Evolutionary conservation across 2,329 filamentous ascomycete genomes (phyloP).

Genomic region (Fusarium pseudograminearum): DNA sequence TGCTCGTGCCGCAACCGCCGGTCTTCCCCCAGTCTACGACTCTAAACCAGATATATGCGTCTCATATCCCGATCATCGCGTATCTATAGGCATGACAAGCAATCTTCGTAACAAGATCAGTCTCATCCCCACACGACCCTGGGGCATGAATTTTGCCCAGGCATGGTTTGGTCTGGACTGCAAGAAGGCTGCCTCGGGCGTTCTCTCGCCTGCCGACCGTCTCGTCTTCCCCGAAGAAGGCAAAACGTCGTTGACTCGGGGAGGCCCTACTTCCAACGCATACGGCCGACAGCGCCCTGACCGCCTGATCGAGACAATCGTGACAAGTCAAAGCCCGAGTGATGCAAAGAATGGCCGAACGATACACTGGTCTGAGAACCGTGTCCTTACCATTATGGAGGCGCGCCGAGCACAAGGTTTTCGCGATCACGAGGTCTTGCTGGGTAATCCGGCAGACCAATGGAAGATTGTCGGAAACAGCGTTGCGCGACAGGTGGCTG

Average conservation of each 20-base stretch:
- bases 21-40: slow-evolving; percentile 74
- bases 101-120: slow-evolving; percentile 61
- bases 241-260: slow-evolving; percentile 49
- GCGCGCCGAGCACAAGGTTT: slow-evolving; percentile 76
- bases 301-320: slow-evolving; percentile 71
- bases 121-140: slow-evolving; percentile 70
- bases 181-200: slow-evolving; percentile 45
- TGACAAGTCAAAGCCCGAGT: slow-evolving; percentile 62
- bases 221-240: slow-evolving; percentile 54
- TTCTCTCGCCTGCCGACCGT: slow-evolving; percentile 56
- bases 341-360: slow-evolving; percentile 67
- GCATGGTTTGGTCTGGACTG: slow-evolving; percentile 56
- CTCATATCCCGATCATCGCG: slow-evolving; percentile 75
- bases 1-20: slow-evolving; percentile 64
- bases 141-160: slow-evolving; percentile 64
- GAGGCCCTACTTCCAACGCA: slow-evolving; percentile 55
- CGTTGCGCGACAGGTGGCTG: slow-evolving; percentile 75
- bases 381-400: slow-evolving; percentile 74
- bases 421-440: slow-evolving; percentile 75
- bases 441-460: slow-evolving; percentile 68
- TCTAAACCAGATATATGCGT: slow-evolving; percentile 72
- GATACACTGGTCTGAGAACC: slow-evolving; percentile 75
- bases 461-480: slow-evolving; percentile 81
- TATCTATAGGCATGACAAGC: slow-evolving; percentile 56
- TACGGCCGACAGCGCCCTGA: slow-evolving; percentile 67